A percentile compares a stretch with the other conserved stretches of the same genome.
Conservation (phyloP, 106 monocot species). For the Apostasia shenzhenica region DNA sequence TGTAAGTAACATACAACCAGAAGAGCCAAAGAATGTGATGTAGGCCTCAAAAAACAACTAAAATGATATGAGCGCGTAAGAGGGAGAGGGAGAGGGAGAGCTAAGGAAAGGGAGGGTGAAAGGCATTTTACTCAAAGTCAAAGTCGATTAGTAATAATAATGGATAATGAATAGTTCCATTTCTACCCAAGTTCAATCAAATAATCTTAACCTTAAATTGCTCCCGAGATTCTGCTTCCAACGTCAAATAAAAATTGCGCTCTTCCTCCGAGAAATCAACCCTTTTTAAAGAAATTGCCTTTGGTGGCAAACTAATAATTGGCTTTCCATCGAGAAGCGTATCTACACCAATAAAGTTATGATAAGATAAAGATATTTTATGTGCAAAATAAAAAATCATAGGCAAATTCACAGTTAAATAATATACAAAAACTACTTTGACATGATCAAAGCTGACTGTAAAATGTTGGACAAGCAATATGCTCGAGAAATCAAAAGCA, state of each 20-base stretch:
- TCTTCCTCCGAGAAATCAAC: conserved; percentile 75
- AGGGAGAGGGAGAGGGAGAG: too few species aligned
- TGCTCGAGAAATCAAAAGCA: too few species aligned
- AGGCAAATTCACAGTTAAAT: not conserved
- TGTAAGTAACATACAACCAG: not conserved
- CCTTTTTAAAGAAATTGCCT: conserved; percentile 56
- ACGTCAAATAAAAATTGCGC: conserved; percentile 56
- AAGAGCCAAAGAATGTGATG: too few species aligned
- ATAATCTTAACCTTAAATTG: conserved; percentile 51
- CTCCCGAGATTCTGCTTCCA: conserved; percentile 82
- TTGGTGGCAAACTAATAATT: conserved; percentile 76
- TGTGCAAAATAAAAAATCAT: not conserved
- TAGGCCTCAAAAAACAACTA: not conserved
- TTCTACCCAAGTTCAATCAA: too few species aligned
- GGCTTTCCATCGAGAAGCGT: conserved; percentile 77
- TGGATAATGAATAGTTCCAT: too few species aligned
- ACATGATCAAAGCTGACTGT: too few species aligned
- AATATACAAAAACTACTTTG: too few species aligned
- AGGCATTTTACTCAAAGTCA: too few species aligned
- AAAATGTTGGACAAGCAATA: too few species aligned
- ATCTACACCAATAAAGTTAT: conserved; percentile 20
- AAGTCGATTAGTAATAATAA: too few species aligned
- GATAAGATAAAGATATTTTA: not conserved
- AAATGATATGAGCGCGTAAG: not conserved
- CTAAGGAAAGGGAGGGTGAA: too few species aligned